Base-by-base conservation (phyloP, 306 rosid species). In the Crotalaria pallida region DNA sequence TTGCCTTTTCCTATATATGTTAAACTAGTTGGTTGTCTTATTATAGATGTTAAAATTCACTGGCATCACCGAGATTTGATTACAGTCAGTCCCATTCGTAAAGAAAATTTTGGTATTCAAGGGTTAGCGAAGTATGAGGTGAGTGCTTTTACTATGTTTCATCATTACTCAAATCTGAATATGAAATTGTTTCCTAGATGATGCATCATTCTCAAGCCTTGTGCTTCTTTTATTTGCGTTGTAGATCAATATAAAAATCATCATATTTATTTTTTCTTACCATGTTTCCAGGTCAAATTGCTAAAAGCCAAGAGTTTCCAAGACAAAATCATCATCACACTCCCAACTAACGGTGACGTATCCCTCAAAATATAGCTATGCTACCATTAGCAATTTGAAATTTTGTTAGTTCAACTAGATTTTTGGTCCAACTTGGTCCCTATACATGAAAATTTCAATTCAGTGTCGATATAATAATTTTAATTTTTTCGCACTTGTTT, bases 81-180 rank as follows among this genome's bases (percentile, higher is more conserved):
- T 31, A 62, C 67, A 69, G 40, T 87, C 23, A 77, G 71, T 73
- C 88, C 69, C 68, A 72, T 84, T 66, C 69, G 66, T 29, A 85
- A 79, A 74, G 94, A 88, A 59, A 87, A 89, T 71, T 72, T 81
- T 80, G 96, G 98, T 45, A 48, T 85, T 27, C 82, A 84, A 71
- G 89, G 90, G 60, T 85, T 51, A 36, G 82, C 96, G 5, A 87
- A 57, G 69, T 93, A 88, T 79, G 94, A 90, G 91, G 97, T 87
- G 66, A 72, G 89, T 58, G 29, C 52, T 33, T 67, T 50, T 27
- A n/a, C 43, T 1, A 4, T 31, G 29, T 26, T 50, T 59, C 44
- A 59, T 44, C 31, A 9, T 24, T 34, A 16, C 56, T 48, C 21
- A 49, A 34, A 49, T 10, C 58, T 78, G 65, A 72, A 41, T 43